phyloP scores from a whole-genome alignment of 1,284 basidiomycete species.

The Hemileia vastatrix region DNA sequence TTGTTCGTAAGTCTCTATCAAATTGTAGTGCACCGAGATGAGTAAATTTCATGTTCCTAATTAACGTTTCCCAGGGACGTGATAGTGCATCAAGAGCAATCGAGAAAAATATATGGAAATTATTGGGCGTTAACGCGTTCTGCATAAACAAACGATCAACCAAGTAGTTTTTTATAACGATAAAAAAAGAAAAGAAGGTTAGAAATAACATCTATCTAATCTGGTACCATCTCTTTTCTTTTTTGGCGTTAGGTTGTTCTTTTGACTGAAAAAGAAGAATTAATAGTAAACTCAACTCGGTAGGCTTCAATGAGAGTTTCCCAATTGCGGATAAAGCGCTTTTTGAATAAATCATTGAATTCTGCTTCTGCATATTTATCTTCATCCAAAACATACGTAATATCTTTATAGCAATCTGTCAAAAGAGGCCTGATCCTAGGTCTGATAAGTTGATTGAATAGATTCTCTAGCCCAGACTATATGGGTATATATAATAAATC shows the following conservation, averaged over 20 bases:
- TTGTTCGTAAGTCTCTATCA: slow-evolving; percentile 78
- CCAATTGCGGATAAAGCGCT: slow-evolving; percentile 77
- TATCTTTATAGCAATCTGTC: slow-evolving; percentile 76
- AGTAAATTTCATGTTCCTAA: slow-evolving; percentile 70
- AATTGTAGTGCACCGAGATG: slow-evolving; percentile 94
- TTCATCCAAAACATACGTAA: slow-evolving; percentile 79
- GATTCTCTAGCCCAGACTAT: slow-evolving; percentile 75
- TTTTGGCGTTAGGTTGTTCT: background rate
- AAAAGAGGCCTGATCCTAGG: slow-evolving; percentile 74
- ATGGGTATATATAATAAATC: slow-evolving; percentile 25
- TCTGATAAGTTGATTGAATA: slow-evolving; percentile 84
- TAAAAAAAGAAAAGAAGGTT: background rate
- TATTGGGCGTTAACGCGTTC: slow-evolving; percentile 74
- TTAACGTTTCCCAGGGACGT: slow-evolving; percentile 83
- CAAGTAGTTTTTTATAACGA: background rate
- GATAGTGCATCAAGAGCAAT: slow-evolving; percentile 75
- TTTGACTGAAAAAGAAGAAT: slow-evolving; percentile 26
- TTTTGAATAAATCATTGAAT: slow-evolving; percentile 70
- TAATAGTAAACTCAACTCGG: slow-evolving; percentile 52
- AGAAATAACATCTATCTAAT: background rate
- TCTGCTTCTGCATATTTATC: slow-evolving; percentile 73
- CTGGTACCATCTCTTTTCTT: background rate
- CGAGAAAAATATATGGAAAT: slow-evolving; percentile 74
- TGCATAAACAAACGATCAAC: slow-evolving; percentile 38
- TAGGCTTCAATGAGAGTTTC: slow-evolving; percentile 72